A percentile compares a stretch with the other conserved stretches of the same genome.
Evolutionary conservation across 1,284 basidiomycete species (phyloP).

Genomic region (Ceraceosorus bombacis): DNA sequence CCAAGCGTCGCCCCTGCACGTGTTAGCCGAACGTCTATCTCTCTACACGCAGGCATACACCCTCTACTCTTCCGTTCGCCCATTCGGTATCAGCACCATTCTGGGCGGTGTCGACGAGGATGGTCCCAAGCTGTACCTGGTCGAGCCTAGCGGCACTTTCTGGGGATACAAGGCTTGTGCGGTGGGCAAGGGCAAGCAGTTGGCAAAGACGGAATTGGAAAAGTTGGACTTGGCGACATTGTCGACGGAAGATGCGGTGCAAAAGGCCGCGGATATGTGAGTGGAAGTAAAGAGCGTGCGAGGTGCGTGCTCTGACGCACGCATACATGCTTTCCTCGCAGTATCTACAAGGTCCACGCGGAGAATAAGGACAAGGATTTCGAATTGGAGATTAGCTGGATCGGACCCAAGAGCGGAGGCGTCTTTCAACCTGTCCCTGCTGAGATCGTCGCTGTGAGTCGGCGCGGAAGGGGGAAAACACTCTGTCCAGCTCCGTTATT

Average conservation of each 20-base stretch:
- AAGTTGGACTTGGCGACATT: slow-evolving; percentile 79
- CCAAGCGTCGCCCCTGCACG: slow-evolving; percentile 51
- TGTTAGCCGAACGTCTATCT: slow-evolving; percentile 73
- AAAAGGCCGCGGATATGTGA: slow-evolving; percentile 44
- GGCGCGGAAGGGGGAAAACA: background rate
- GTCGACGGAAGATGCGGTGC: slow-evolving; percentile 51
- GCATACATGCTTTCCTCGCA: slow-evolving; percentile 46
- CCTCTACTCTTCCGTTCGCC: slow-evolving; percentile 92
- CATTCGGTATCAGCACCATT: slow-evolving; percentile 90
- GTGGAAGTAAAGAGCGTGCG: slow-evolving; percentile 6
- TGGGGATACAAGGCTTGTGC: slow-evolving; percentile 60
- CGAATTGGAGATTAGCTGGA: slow-evolving; percentile 96
- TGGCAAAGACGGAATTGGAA: slow-evolving; percentile 97
- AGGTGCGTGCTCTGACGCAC: background rate
- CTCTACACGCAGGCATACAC: slow-evolving; percentile 92
- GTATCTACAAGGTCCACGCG: slow-evolving; percentile 95
- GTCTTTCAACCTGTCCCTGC: slow-evolving; percentile 6
- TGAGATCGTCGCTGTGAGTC: slow-evolving; percentile 7
- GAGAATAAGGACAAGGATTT: slow-evolving; percentile 96
- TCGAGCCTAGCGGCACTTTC: slow-evolving; percentile 91
- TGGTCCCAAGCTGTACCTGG: slow-evolving; percentile 70
- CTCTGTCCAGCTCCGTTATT: too few species aligned
- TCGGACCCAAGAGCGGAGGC: slow-evolving; percentile 75
- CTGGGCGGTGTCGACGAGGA: slow-evolving; percentile 80
- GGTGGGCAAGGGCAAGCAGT: slow-evolving; percentile 88